Evolutionary conservation across 2,329 filamentous ascomycete genomes (phyloP).

Genomic region (Cercospora janseana): DNA sequence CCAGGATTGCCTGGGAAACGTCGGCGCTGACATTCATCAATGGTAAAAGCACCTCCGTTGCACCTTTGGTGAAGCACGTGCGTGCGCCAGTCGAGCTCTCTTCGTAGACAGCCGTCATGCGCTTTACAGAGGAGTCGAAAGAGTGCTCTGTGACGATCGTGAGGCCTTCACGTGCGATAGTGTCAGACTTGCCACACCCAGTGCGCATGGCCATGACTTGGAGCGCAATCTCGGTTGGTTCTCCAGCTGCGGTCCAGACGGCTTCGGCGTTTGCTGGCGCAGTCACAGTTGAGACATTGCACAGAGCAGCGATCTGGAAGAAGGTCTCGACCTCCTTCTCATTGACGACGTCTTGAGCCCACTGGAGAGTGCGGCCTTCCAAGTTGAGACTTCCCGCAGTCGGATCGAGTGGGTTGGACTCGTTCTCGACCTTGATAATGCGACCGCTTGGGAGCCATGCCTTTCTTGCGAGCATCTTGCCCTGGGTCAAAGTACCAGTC

Average conservation of each 20-base stretch:
- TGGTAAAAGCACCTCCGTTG: slow-evolving; percentile 36
- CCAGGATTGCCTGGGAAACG: slow-evolving; percentile 26
- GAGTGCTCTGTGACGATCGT: slow-evolving; percentile 33
- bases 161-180: slow-evolving; percentile 24
- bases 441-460: slow-evolving; percentile 59
- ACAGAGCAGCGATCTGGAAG: slow-evolving; percentile 61
- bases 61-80: slow-evolving; percentile 37
- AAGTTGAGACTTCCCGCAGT: slow-evolving; percentile 29
- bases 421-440: slow-evolving; percentile 57
- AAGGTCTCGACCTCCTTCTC: slow-evolving; percentile 49
- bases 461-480: slow-evolving; percentile 62
- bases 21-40: slow-evolving; percentile 29
- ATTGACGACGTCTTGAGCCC: slow-evolving; percentile 42
- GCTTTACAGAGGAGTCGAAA: slow-evolving; percentile 39
- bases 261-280: slow-evolving; percentile 48
- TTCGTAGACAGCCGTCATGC: slow-evolving; percentile 37
- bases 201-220: slow-evolving; percentile 70
- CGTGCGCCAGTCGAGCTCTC: slow-evolving; percentile 13
- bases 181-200: slow-evolving; percentile 29
- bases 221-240: slow-evolving; percentile 70
- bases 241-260: slow-evolving; percentile 62
- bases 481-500: slow-evolving; percentile 56
- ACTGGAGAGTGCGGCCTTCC: slow-evolving; percentile 15
- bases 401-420: slow-evolving; percentile 58
- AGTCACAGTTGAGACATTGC: slow-evolving; percentile 60